Base-by-base conservation (phyloP, 345 rosid species). In the Eucalyptus decipiens region DNA sequence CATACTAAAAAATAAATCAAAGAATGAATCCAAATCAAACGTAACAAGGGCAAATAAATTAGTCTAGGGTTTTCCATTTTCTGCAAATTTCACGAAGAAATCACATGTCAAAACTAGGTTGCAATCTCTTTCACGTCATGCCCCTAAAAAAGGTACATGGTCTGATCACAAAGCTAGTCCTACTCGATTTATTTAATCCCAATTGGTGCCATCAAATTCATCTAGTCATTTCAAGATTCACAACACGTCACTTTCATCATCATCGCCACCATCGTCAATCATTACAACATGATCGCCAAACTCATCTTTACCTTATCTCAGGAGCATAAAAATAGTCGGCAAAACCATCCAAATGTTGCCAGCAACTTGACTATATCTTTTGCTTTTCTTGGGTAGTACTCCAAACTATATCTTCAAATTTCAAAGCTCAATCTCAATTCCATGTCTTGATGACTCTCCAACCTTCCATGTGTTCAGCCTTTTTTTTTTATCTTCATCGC, bases 401-500 rank as follows among this genome's bases (percentile, higher is more conserved):
- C 85, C 47, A 37, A 40, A 40, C 85, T 76, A 76, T 76, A 76
- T 76, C 85, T 40, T 76, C 87, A 85, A 34, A 85, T 32, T 85
- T 85, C 58, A 85, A 85, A 47, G 87, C 14, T 15, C 87, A 28
- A 85, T 85, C 87, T 56, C 87, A 30, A 48, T 76, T 26, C 21
- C 65, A 30, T 37, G 28, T 43, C 21, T 58, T 34, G 51, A 30
- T 34, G 81, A 87, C 5, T 87, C 89, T 90, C 89, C 86, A 85
- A 89, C 76, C 89, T 67, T 89, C 86, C 81, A 67, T 65, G 89
- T 45, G 90, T 43, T 52, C 69, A 43, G 42, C 65, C 90, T 76
- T 89, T 89, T 91, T 37, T 89, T 89, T 91, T 89, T 89, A 91
- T 91, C 89, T 72, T 56, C 81, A 86, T 43, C 85, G 34, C 28